Percentiles rank a stretch among this genome's conserved stretches.
Evolutionary conservation across 2,329 filamentous ascomycete species (phyloP).

Genomic region (Capronia epimyces): DNA sequence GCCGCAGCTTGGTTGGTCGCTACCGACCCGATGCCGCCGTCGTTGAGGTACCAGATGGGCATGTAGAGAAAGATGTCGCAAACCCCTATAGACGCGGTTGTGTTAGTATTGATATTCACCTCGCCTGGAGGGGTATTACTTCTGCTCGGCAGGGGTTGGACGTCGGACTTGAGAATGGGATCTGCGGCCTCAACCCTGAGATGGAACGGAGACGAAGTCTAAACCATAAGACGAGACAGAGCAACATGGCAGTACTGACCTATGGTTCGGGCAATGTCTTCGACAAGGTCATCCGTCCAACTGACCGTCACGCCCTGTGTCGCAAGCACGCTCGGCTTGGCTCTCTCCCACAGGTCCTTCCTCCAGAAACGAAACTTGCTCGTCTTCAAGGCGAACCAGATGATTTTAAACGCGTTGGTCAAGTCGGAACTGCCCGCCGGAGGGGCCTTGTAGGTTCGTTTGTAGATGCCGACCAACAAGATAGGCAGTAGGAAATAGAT

Average conservation of each 20-base stretch:
- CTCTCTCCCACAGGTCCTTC: slow-evolving; percentile 33
- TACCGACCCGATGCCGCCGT: slow-evolving; percentile 47
- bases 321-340: slow-evolving; percentile 33
- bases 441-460: slow-evolving; percentile 32
- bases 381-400: slow-evolving; percentile 32
- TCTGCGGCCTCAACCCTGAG: too few relatives aligned
- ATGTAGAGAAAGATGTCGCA: slow-evolving; percentile 60
- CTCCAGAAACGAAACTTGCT: slow-evolving; percentile 30
- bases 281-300: slow-evolving; percentile 36
- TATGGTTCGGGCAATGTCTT: slow-evolving; percentile 35
- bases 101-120: not conserved
- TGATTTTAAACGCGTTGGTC: slow-evolving; percentile 34
- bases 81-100: slow-evolving; percentile 43
- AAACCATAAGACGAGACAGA: too few relatives aligned
- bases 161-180: too few relatives aligned
- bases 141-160: too few relatives aligned
- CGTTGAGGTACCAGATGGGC: slow-evolving; percentile 49
- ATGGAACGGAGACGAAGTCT: too few relatives aligned
- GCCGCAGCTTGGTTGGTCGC: slow-evolving; percentile 47
- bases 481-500: slow-evolving; percentile 45
- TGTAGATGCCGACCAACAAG: slow-evolving; percentile 31
- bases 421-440: slow-evolving; percentile 34
- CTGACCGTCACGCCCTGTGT: slow-evolving; percentile 23
- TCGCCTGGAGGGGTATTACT: too few relatives aligned
- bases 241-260: not conserved